Conservation (phyloP, 2,329 filamentous ascomycete species). For the Penicillium verrucosum region DNA sequence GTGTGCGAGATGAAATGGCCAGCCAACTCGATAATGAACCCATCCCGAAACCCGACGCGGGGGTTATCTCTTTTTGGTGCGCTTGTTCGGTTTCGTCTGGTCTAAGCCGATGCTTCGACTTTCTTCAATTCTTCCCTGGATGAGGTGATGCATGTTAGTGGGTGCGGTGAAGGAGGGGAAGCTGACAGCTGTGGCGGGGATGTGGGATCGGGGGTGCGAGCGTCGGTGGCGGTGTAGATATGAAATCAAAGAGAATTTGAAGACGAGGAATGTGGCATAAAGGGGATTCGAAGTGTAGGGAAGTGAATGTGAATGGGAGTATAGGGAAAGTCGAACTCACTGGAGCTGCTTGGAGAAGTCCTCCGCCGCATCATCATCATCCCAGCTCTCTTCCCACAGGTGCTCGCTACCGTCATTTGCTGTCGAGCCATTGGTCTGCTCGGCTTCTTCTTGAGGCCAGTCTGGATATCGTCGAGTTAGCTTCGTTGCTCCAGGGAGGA, state of each 20-base stretch:
- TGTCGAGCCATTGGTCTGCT: constrained; percentile 54
- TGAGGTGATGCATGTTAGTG: constrained; percentile 4
- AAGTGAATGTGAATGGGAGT: not conserved
- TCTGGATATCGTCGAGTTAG: constrained; percentile 53
- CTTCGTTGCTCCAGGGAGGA: not conserved
- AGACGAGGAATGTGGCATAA: not conserved
- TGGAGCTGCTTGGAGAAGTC: constrained; percentile 94
- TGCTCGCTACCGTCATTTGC: constrained; percentile 64
- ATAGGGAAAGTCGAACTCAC: constrained; percentile 51
- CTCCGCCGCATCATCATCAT: constrained; percentile 94
- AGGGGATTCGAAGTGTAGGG: not conserved
- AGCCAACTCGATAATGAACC: constrained; percentile 7
- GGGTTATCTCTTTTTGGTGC: not conserved
- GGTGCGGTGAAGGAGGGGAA: not conserved
- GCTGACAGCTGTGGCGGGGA: not conserved
- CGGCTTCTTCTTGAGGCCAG: constrained; percentile 88
- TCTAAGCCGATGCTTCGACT: constrained; percentile 72
- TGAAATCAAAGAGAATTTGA: not conserved
- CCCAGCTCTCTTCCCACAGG: constrained; percentile 99
- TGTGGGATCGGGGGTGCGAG: not conserved
- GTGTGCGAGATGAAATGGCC: constrained; percentile 8
- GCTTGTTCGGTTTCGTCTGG: constrained; percentile 13
- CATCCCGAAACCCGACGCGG: constrained; percentile 2
- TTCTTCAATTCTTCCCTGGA: constrained; percentile 78
- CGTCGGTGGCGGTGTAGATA: not conserved